These are phyloP conservation scores for Diplodia seriata DNA, from an alignment of 2,329 filamentous ascomycete genomes.

Conservation along the genomic window DNA sequence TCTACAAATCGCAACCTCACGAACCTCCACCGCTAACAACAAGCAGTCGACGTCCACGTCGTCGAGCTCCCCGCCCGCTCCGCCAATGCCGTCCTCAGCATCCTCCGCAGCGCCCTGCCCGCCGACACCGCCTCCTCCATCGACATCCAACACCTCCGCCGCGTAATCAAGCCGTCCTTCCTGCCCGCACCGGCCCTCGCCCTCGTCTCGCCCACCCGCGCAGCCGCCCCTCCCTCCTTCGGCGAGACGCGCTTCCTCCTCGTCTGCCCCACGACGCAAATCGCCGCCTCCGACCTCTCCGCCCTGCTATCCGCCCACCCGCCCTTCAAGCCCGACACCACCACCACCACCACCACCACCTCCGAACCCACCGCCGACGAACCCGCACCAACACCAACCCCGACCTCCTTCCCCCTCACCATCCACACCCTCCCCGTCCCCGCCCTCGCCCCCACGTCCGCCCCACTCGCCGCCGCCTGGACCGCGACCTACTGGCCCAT, in stretches of 20 bases:
- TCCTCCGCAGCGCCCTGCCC: slow-evolving; percentile 54
- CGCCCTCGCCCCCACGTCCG: slow-evolving; percentile 74
- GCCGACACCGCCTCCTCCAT: slow-evolving; percentile 46
- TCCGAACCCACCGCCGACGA: background rate
- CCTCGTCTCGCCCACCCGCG: slow-evolving; percentile 33
- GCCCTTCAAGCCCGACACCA: slow-evolving; percentile 48
- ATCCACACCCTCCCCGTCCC: slow-evolving; percentile 73
- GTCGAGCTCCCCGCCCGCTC: slow-evolving; percentile 74
- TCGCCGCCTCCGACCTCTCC: slow-evolving; percentile 63
- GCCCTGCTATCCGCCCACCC: slow-evolving; percentile 44
- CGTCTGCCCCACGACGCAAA: slow-evolving; percentile 57
- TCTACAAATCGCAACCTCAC: background rate
- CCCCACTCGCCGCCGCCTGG: slow-evolving; percentile 77
- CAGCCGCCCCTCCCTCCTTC: slow-evolving; percentile 45
- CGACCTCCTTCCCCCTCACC: slow-evolving; percentile 55
- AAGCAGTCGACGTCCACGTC: slow-evolving; percentile 69
- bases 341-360: slow-evolving; percentile 41
- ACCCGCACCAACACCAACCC: background rate
- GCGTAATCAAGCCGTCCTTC: slow-evolving; percentile 75
- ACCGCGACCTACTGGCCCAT: slow-evolving; percentile 81
- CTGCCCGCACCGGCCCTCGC: slow-evolving; percentile 62
- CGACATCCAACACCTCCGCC: slow-evolving; percentile 66
- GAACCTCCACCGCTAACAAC: background rate
- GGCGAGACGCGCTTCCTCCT: slow-evolving; percentile 56
- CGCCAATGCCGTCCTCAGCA: slow-evolving; percentile 72